phyloP scores from a whole-genome alignment of 2,329 filamentous ascomycete species.

The Beauveria bassiana region DNA sequence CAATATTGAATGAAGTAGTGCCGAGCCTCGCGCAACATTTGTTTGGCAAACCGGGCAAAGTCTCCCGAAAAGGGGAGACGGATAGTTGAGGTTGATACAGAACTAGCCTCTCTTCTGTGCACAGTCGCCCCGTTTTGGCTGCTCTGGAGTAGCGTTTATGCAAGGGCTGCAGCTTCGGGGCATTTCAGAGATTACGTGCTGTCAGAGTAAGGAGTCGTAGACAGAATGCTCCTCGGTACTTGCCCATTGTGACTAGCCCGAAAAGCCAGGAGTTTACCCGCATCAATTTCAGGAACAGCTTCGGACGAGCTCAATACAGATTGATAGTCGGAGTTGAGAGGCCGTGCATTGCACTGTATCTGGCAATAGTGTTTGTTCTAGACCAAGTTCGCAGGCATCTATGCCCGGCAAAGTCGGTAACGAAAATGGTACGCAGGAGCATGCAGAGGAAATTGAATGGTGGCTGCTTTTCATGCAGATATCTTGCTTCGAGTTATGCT shows the following conservation, averaged over 20 bases:
- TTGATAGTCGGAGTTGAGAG: not conserved
- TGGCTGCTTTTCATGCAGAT: not conserved
- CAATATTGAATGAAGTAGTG: not conserved
- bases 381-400: not conserved
- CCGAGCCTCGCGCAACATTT: not conserved
- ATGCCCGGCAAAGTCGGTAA: not conserved
- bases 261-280: too few species aligned
- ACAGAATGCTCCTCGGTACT: not conserved
- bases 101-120: not conserved
- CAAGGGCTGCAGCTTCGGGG: not conserved
- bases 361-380: not conserved
- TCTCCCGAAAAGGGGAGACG: not conserved
- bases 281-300: not conserved
- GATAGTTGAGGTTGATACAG: not conserved
- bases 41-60: not conserved
- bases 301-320: not conserved
- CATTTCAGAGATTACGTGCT: not conserved
- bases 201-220: not conserved
- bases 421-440: not conserved
- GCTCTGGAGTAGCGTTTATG: not conserved
- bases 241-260: too few species aligned
- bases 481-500: not conserved
- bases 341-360: not conserved
- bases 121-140: not conserved
- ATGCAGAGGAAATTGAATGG: not conserved